phyloP scores from a whole-genome alignment of 305 asterid species.

The Fraxinus dipetala region DNA sequence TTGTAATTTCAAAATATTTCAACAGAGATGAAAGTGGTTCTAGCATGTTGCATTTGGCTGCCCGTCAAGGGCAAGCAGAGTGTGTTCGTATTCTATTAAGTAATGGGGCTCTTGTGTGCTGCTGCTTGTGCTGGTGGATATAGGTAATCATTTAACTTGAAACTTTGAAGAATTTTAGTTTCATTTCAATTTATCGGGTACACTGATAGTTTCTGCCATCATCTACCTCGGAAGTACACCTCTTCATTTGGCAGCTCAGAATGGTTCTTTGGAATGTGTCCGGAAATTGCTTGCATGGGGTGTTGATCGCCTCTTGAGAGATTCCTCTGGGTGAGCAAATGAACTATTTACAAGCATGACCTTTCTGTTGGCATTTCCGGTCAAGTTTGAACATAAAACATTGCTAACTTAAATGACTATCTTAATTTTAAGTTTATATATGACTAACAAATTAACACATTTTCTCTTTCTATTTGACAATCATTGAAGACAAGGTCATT shows the following conservation, averaged over 20 bases:
- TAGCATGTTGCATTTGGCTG: constrained; percentile 82
- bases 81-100: constrained; percentile 59
- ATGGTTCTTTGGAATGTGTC: constrained; percentile 76
- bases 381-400: neutral
- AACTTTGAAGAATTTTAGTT: neutral
- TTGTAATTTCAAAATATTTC: too few relatives aligned
- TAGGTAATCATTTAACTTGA: constrained; percentile 31
- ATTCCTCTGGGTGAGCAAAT: constrained; percentile 60
- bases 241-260: constrained; percentile 83
- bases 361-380: neutral
- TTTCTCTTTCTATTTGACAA: neutral
- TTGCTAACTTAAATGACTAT: neutral
- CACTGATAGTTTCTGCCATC: constrained; percentile 14
- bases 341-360: neutral
- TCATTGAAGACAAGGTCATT: neutral
- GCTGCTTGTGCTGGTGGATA: constrained; percentile 49
- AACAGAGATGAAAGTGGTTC: constrained; percentile 82
- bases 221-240: constrained; percentile 76
- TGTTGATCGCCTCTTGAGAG: constrained; percentile 72
- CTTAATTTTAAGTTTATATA: neutral
- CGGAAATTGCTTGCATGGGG: constrained; percentile 84
- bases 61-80: constrained; percentile 53
- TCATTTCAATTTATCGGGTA: neutral
- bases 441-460: neutral
- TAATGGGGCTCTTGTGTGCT: constrained; percentile 75